Evolutionary conservation across 192 early-diverging fungal genomes (phyloP), one percentile per base, ranked within the genome.

Genomic region (Entrophospora sp.): DNA sequence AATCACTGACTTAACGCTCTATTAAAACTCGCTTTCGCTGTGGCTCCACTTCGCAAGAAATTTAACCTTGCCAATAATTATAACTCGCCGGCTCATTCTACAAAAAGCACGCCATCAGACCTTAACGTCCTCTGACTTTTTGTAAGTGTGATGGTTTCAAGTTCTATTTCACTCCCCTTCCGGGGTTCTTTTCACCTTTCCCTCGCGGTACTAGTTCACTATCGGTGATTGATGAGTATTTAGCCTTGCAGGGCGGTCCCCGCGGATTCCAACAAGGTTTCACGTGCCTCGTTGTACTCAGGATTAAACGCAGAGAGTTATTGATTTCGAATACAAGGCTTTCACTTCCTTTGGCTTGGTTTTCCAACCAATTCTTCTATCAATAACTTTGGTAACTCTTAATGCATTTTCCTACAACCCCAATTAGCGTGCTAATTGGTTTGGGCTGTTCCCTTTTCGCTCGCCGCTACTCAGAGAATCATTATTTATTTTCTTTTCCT

Each of bases 171-270:
- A 83, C 79, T 82, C 81, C 77, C 77, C 79, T 80, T 82, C 73
- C 77, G 77, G 70, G 75, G 77, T 79, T 60, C 77, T 82, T 82
- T 82, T 81, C 81, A 82, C 69, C 81, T 83, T 83, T 83, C 81
- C 80, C 77, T 83, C 80, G 79, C 81, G 77, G 81, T 83, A 82
- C 81, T 83, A 79, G 81, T 83, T 83, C 77, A 78, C 81, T 83
- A 83, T 83, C 55, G 55, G 55, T 58, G 32, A 36, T 32, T 58
- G 14, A 37, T 37, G 9, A 32, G 35, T 58, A 58, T 58, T 58
- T 58, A 58, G 55, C 55, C 55, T 58, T 58, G 35, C 49, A 24
- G 20, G 49, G 49, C 27, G 49, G 49, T 3, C 49, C 49, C 20
- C 49, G 49, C 14, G 18, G 14, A n/a, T 52, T 52, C 49, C 49